phyloP scores from a whole-genome alignment of 2,329 filamentous ascomycete genomes.

The Alternaria metachromatica region DNA sequence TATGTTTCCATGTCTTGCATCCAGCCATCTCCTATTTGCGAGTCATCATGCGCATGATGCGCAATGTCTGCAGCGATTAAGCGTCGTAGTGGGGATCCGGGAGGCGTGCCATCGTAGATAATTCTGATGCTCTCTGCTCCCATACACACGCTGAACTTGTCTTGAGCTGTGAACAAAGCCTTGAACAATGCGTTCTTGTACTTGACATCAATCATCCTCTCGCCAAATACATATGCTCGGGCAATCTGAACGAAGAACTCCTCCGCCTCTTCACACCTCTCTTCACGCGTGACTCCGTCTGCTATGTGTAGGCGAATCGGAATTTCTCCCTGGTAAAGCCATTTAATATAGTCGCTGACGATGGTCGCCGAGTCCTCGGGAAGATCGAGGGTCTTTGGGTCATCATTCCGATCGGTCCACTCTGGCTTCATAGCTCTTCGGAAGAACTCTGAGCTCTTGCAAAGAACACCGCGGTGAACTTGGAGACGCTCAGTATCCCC shows the following conservation, averaged over 20 bases:
- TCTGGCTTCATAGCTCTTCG: background rate
- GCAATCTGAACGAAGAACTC: too few relatives aligned
- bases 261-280: background rate
- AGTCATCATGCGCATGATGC: rapidly evolving
- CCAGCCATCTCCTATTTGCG: background rate
- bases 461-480: background rate
- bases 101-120: background rate
- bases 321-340: background rate
- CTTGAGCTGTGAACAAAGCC: rapidly evolving
- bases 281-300: too few relatives aligned
- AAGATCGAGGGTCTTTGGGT: background rate
- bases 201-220: rapidly evolving
- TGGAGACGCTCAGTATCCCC: background rate
- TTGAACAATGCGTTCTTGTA: background rate
- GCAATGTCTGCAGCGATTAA: rapidly evolving
- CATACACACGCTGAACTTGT: rapidly evolving
- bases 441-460: background rate
- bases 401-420: too few relatives aligned
- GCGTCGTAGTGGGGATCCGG: background rate
- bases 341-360: background rate
- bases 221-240: background rate
- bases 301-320: too few relatives aligned
- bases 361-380: background rate
- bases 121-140: background rate
- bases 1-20: too few relatives aligned